Evolutionary conservation across 352 stramenopile species (phyloP), one percentile per base, ranked within the genome.

Genomic region (Globisporangium viniferum): DNA sequence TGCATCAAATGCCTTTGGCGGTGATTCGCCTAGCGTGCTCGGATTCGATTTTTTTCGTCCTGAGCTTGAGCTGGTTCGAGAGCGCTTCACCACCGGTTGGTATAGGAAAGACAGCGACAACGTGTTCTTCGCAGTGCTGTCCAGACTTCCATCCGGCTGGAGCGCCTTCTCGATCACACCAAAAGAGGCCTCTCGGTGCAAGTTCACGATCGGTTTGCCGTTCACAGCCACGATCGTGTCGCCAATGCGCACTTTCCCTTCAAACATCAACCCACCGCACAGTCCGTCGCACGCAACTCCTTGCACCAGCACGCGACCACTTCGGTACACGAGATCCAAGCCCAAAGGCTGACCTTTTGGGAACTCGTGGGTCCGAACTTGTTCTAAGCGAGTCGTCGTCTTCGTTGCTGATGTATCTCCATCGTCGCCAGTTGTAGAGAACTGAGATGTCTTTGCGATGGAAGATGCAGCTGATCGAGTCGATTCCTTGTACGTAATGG

Each of bases 241-340:
- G n/a, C 88, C 88, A 55, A 95, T 90, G 5, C 77, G 75, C 33
- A 95, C 78, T 31, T 89, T 85, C 0, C 82, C 81, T 64, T 91
- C 83, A 35, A 88, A 79, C 14, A 92, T 48, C 4, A 93, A 67
- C 36, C 71, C 31, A 0, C 88, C 84, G 56, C 86, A 93, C 12
- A 79, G 79, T 12, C 82, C 84, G 51, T 90, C 80, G 49, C 78
- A 92, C 15, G 83, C 73, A 27, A 95, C 81, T 24, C 86, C 88
- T 64, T 95, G 88, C 1, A 95, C 84, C 6, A 92, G 65, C 14
- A 95, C 84, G 51, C 81, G 81, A 2, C 88, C 88, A 54, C 81
- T 90, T 57, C 81, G 76, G 64, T 95, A 93, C 14, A 95, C 84
- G 14, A 95, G 71, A 72, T 94, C 86, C n/a, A 95, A 75, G 9